Base-by-base conservation (phyloP, 805 yeast genomes). In the Ascoidea tarda region DNA sequence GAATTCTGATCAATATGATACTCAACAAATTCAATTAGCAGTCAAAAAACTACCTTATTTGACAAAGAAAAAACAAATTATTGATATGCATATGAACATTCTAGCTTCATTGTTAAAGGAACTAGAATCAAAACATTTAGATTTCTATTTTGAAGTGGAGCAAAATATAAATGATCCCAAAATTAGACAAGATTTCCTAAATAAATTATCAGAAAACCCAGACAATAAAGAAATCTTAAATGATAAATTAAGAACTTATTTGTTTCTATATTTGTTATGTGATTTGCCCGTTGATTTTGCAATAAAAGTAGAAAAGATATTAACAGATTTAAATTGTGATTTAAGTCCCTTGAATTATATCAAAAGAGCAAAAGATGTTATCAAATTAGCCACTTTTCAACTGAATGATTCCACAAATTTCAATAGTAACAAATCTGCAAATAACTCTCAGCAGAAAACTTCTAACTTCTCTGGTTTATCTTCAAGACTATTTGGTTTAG, bases 71-170 rank as follows among this genome's bases (percentile, higher is more conserved):
- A 93, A 93, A 66, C 74, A 81, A 51, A 80, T 88, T 38, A 83
- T 93, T 59, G 99, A 93, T 69, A 86, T 87, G 82, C 99, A 93
- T 69, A 91, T 93, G 96, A 89, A 87, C 61, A 90, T 93, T 32
- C 79, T 95, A 56, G 87, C 96, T 6, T 78, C 89, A 16, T 71
- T 93, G 51, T 76, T 93, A 55, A 81, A 82, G 62, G 88, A 89
- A 58, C 73, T 93, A 55, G 93, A 91, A 61, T 81, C 84, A n/a
- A 84, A 91, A 58, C 82, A 83, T 16, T 74, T 93, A 59, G 99
- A 95, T 62, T 81, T 89, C 53, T 85, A 90, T 59, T 93, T 91
- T 66, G 98, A 93, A 68, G 81, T 93, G 55, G 99, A 93, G 69
- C 97, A 91, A 64, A 83, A 81, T 57, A 78, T 81, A 53, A 75